phyloP scores from a whole-genome alignment of 768 basidiomycete genomes.

The Boletus patriciae region DNA sequence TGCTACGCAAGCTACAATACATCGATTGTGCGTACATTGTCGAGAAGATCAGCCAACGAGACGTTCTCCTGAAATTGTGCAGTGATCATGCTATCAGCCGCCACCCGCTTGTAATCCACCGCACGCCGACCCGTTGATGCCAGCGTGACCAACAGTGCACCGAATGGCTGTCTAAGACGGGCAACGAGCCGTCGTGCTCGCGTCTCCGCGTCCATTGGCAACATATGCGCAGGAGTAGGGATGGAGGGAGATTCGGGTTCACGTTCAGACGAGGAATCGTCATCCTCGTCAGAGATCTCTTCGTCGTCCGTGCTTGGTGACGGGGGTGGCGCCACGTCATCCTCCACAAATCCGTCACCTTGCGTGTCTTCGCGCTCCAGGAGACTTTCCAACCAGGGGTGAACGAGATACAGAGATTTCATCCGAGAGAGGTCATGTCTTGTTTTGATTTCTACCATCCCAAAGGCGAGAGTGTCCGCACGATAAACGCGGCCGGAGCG shows the following conservation, averaged over 20 bases:
- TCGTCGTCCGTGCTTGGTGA: background rate
- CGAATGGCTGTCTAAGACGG: background rate
- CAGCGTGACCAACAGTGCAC: background rate
- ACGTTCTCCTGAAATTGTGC: too few relatives aligned
- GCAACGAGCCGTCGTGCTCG: background rate
- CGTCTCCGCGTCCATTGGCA: background rate
- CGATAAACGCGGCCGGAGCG: background rate
- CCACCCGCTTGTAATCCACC: conserved; percentile 5
- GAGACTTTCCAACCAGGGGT: conserved; percentile 3
- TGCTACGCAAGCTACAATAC: too few relatives aligned
- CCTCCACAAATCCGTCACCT: background rate
- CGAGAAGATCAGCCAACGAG: too few relatives aligned
- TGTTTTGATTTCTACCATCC: background rate
- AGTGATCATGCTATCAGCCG: background rate
- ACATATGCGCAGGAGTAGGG: too few relatives aligned
- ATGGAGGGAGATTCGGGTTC: background rate
- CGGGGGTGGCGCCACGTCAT: too few relatives aligned
- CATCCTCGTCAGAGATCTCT: background rate
- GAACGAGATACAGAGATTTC: background rate
- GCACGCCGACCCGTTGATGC: background rate
- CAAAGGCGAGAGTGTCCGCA: background rate
- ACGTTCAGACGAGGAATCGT: too few relatives aligned
- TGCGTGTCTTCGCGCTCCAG: background rate
- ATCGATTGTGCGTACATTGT: too few relatives aligned
- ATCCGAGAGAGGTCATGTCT: background rate